Conservation (phyloP, 176 grass and related monocot genomes). For the Typha latifolia region DNA sequence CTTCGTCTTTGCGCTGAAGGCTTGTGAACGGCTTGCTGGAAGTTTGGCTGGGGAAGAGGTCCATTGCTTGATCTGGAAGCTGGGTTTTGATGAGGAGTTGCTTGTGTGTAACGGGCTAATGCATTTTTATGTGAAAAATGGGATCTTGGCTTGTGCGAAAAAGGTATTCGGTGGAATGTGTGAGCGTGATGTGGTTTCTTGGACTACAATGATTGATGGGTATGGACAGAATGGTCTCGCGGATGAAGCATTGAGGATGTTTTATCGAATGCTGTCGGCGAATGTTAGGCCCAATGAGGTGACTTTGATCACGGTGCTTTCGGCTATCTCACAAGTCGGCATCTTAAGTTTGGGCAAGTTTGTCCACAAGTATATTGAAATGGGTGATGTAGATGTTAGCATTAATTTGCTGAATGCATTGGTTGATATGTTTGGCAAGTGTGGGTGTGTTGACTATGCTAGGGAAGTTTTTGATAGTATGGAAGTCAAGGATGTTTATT, state of each 20-base stretch:
- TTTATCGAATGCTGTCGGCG: conserved; percentile 42
- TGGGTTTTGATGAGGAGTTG: conserved; percentile 25
- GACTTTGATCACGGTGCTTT: conserved; percentile 29
- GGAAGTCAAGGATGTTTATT: conserved; percentile 43
- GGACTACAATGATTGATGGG: conserved; percentile 56
- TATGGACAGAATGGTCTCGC: conserved; percentile 6
- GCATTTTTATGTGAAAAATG: conserved; percentile 18
- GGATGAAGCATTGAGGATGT: conserved; percentile 36
- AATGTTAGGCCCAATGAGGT: conserved; percentile 24
- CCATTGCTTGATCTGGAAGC: conserved; percentile 31
- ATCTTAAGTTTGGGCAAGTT: conserved; percentile 20
- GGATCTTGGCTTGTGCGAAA: not conserved
- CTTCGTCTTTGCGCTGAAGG: conserved; percentile 48
- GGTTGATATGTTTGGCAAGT: conserved; percentile 55
- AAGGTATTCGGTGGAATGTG: conserved; percentile 40
- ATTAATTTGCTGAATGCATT: conserved; percentile 38
- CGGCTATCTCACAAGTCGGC: conserved; percentile 43
- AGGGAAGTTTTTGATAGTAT: conserved; percentile 49
- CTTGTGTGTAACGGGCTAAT: conserved; percentile 38
- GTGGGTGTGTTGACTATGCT: conserved; percentile 27
- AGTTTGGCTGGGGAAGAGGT: conserved; percentile 14
- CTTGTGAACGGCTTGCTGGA: conserved; percentile 1
- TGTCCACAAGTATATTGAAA: conserved; percentile 24
- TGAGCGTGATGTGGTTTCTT: conserved; percentile 47
- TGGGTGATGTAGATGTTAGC: not conserved